Evolutionary conservation across 768 basidiomycete genomes (phyloP).

Genomic region (Tricholoma sp.): DNA sequence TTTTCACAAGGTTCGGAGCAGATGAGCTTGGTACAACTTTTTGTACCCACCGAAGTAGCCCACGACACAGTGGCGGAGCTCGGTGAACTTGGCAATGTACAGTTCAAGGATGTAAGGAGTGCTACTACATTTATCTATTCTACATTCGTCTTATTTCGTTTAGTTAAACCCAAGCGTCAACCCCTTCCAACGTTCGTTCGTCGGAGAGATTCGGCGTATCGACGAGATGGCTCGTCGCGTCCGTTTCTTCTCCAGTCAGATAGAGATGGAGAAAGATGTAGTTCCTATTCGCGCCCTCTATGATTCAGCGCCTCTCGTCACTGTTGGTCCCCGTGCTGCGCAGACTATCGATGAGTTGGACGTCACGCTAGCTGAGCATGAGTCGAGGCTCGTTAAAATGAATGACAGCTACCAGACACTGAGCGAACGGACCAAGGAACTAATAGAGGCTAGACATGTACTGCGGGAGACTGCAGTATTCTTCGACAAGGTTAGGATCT

Average conservation of each 20-base stretch:
- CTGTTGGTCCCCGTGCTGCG: constrained; percentile 87
- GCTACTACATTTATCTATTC: neutral
- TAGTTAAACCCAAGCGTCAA: constrained; percentile 94
- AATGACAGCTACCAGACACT: constrained; percentile 89
- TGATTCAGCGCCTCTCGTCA: constrained; percentile 83
- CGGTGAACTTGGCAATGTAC: constrained; percentile 91
- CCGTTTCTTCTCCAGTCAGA: constrained; percentile 84
- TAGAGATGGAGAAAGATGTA: constrained; percentile 79
- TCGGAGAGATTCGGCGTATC: constrained; percentile 89
- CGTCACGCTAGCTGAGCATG: constrained; percentile 80
- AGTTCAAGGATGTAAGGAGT: constrained; percentile 88
- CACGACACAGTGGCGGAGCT: constrained; percentile 96
- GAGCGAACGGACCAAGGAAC: constrained; percentile 79
- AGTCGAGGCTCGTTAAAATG: constrained; percentile 81
- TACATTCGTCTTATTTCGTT: neutral
- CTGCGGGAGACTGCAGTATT: constrained; percentile 94
- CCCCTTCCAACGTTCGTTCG: constrained; percentile 97
- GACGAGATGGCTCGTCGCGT: constrained; percentile 96
- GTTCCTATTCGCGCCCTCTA: constrained; percentile 80
- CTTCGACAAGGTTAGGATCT: constrained; percentile 66
- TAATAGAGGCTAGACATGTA: constrained; percentile 92
- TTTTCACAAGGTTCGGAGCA: constrained; percentile 77
- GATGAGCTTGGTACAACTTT: constrained; percentile 98
- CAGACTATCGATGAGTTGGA: constrained; percentile 94
- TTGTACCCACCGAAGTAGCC: constrained; percentile 94